Percentiles rank a stretch among this genome's conserved stretches.
Evolutionary conservation across 1,284 basidiomycete species (phyloP).

Genomic region (Xerocomus minutiporus): DNA sequence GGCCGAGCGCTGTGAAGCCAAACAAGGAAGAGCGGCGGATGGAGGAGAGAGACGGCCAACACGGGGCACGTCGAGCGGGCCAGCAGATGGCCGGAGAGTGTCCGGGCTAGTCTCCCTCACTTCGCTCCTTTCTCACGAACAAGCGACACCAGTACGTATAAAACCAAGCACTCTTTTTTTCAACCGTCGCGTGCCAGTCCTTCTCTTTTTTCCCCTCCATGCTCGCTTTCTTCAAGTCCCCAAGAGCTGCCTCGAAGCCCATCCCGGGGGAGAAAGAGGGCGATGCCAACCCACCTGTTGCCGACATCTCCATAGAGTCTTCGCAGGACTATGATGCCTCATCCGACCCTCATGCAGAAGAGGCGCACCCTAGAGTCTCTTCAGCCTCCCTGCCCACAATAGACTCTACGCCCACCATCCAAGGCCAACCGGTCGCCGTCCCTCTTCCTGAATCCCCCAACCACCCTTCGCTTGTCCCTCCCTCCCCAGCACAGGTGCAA

Average conservation of each 20-base stretch:
- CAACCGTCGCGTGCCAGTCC: slow-evolving; percentile 1
- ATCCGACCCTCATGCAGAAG: neutral
- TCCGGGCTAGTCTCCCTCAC: neutral
- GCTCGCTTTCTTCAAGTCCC: slow-evolving; percentile 29
- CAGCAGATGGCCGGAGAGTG: neutral
- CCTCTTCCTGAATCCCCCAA: slow-evolving; percentile 20
- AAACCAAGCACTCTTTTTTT: slow-evolving; percentile 14
- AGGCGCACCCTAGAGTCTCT: slow-evolving; percentile 14
- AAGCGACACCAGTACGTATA: slow-evolving; percentile 31
- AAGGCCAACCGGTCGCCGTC: slow-evolving; percentile 10
- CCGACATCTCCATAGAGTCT: slow-evolving; percentile 7
- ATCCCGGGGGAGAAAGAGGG: slow-evolving; percentile 10
- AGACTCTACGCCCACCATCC: slow-evolving; percentile 28
- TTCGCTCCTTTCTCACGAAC: slow-evolving; percentile 29
- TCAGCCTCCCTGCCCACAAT: slow-evolving; percentile 25
- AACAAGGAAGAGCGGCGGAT: neutral
- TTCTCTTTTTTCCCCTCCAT: slow-evolving; percentile 11
- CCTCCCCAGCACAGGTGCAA: slow-evolving; percentile 10
- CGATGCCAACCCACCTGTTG: neutral
- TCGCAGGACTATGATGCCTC: neutral
- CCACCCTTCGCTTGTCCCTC: slow-evolving; percentile 24
- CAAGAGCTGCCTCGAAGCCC: slow-evolving; percentile 10
- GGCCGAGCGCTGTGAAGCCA: neutral
- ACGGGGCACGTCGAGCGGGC: neutral
- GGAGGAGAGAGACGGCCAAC: neutral